Evolutionary conservation across 2,329 filamentous ascomycete genomes (phyloP).

Genomic region (Lasiodiplodia sp.): DNA sequence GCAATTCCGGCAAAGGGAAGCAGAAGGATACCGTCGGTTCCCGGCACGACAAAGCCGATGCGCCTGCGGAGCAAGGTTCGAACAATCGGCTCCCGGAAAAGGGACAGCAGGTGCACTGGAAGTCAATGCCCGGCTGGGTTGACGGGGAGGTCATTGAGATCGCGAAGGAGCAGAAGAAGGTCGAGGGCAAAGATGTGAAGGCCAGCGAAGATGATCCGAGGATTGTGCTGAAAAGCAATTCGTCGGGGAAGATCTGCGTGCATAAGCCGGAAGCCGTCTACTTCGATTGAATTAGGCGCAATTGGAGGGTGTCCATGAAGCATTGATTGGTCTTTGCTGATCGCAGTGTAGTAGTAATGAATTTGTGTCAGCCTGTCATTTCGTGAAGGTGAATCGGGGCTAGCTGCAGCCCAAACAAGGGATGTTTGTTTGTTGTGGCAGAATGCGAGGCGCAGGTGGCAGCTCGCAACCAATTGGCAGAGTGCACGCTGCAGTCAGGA

Average conservation of each 20-base stretch:
- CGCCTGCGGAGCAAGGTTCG: slow-evolving; percentile 42
- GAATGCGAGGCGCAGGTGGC: neutral
- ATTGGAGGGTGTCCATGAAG: neutral
- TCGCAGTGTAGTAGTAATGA: neutral
- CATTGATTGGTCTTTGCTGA: neutral
- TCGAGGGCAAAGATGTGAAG: slow-evolving; percentile 53
- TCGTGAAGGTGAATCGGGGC: neutral
- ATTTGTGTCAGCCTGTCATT: neutral
- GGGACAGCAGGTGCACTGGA: slow-evolving; percentile 53
- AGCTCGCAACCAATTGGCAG: slow-evolving; percentile 6
- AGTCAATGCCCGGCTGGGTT: slow-evolving; percentile 48
- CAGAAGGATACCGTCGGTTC: slow-evolving; percentile 30
- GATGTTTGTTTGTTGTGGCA: slow-evolving; percentile 7
- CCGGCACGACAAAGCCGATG: slow-evolving; percentile 41
- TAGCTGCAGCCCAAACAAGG: slow-evolving; percentile 2
- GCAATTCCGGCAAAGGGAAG: slow-evolving; percentile 35
- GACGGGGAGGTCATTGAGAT: slow-evolving; percentile 54
- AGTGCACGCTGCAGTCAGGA: neutral
- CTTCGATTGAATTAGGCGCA: slow-evolving; percentile 43
- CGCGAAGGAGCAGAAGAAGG: slow-evolving; percentile 48
- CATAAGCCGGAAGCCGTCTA: slow-evolving; percentile 54
- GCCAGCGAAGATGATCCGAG: slow-evolving; percentile 52
- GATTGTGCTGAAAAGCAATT: slow-evolving; percentile 50
- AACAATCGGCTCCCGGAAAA: slow-evolving; percentile 46
- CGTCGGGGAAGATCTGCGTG: slow-evolving; percentile 51